Conservation (phyloP, 305 asterid genomes). For the Plantago coronopus region DNA sequence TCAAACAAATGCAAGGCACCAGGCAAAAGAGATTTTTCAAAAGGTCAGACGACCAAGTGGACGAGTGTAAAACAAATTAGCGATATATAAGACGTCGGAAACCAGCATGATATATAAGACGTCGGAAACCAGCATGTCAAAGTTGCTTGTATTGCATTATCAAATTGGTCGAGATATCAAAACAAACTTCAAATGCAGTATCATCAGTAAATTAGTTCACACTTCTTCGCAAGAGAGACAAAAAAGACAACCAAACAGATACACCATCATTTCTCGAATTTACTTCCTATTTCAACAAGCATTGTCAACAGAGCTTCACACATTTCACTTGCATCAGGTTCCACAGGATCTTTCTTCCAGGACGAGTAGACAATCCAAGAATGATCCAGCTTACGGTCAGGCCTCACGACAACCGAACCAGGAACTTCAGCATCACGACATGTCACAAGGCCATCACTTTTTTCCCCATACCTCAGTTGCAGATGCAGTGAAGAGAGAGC, state of each 20-base stretch:
- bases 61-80: too few relatives aligned
- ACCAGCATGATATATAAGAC: too few relatives aligned
- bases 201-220: not conserved
- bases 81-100: too few relatives aligned
- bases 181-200: not conserved
- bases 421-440: slow-evolving; percentile 98
- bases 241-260: not conserved
- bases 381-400: slow-evolving; percentile 70
- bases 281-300: slow-evolving; percentile 60
- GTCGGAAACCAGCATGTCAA: too few relatives aligned
- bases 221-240: too few relatives aligned
- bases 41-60: too few relatives aligned
- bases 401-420: slow-evolving; percentile 78
- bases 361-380: slow-evolving; percentile 91
- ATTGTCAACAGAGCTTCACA: slow-evolving; percentile 79
- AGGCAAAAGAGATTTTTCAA: too few relatives aligned
- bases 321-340: slow-evolving; percentile 70
- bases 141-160: too few relatives aligned
- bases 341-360: slow-evolving; percentile 51
- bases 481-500: slow-evolving; percentile 72
- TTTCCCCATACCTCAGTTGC: slow-evolving; percentile 77
- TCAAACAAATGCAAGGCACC: too few relatives aligned
- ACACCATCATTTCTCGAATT: not conserved
- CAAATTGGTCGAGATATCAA: not conserved
- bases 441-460: slow-evolving; percentile 87